Evolutionary conservation across 345 rosid genomes (phyloP), one percentile per base, ranked within the genome.

Genomic region (Hevea brasiliensis): DNA sequence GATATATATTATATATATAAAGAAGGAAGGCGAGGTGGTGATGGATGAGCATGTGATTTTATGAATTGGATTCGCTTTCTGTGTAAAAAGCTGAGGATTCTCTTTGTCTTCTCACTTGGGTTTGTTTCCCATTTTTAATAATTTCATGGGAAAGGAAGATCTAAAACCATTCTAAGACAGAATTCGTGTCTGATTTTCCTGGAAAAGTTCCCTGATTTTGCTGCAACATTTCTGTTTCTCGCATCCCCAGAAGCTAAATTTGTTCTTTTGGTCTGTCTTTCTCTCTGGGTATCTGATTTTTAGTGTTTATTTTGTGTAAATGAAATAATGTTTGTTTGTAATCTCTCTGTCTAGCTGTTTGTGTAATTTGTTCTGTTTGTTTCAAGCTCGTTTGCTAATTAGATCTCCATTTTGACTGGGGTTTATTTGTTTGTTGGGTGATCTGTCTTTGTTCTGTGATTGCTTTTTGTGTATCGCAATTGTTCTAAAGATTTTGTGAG

Each of bases 161-260:
- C 57, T 29, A 56, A 55, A 42, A 8, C 14, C n/a, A 32, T 29
- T 17, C 56, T 14, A 27, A 53, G 21, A 60, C 29, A 42, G 64
- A 71, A 72, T 73, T 65, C 58, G 57, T 64, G 76, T 37, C 66
- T 74, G 54, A 59, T 67, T 74, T 67, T 24, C 67, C 72, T 10
- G 18, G 40, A 48, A 67, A 65, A 48, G 60, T 60, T 18, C 18
- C 59, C 47, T 21, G 61, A 59, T 44, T 74, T 67, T 67, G 11
- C 72, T 53, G 26, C 17, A 37, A n/a, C 20, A 18, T 20, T 67
- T 67, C n/a, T 68, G 42, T 41, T 20, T 23, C 42, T 4, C 44
- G 24, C 42, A 24, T 70, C 73, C 64, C 54, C 5, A 42, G 63
- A 29, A 69, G 0, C 26, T 44, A 17, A 3, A 24, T 41, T 60